These are phyloP conservation scores for Stentor roeselii DNA, from an alignment of 73 alveolate genomes.

Conservation along the genomic window DNA sequence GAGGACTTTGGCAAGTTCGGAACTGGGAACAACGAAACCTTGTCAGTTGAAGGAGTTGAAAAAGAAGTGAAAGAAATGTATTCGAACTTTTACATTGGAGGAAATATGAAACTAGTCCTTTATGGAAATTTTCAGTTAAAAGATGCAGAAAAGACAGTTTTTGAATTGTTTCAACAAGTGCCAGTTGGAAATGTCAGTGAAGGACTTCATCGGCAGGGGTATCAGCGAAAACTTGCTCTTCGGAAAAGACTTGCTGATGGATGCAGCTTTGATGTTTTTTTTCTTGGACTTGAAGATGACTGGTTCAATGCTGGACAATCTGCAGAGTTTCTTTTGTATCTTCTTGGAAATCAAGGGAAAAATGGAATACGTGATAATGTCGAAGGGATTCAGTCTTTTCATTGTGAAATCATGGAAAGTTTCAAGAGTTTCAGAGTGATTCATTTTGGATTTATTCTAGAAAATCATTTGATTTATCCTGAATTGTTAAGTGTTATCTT, in stretches of 20 bases:
- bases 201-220: not conserved
- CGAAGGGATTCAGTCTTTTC: not conserved
- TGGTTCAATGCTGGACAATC: too few species aligned
- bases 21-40: constrained; percentile 46
- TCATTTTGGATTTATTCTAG: not conserved
- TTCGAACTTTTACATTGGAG: constrained; percentile 33
- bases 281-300: too few species aligned
- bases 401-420: not conserved
- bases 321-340: not conserved
- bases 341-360: not conserved
- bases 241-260: not conserved
- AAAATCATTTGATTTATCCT: not conserved
- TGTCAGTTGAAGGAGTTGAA: constrained; percentile 23
- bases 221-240: not conserved
- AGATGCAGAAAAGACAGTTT: constrained; percentile 23
- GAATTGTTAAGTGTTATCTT: not conserved
- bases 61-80: constrained; percentile 17
- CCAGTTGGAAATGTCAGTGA: not conserved
- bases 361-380: not conserved
- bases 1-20: constrained; percentile 36
- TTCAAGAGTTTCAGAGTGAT: not conserved
- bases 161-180: constrained; percentile 11
- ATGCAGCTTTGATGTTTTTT: not conserved
- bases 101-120: constrained; percentile 38
- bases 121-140: constrained; percentile 32